These are phyloP conservation scores for Saxophila tyrrhenica DNA, from an alignment of 495 filamentous ascomycete species.

Conservation along the genomic window DNA sequence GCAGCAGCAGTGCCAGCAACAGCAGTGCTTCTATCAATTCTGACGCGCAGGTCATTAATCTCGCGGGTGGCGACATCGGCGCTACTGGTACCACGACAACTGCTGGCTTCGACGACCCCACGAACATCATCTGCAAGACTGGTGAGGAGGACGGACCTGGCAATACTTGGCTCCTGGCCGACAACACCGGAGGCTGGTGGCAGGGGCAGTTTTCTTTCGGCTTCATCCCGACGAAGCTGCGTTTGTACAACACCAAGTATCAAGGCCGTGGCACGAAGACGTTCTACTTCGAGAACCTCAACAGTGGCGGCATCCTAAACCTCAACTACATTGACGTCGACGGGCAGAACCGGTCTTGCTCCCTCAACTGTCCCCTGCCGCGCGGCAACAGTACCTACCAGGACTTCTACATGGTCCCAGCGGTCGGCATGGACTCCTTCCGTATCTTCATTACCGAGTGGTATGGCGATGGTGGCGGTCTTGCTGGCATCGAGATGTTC, in stretches of 20 bases:
- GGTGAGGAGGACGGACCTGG: conserved; percentile 49
- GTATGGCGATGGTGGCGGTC: conserved; percentile 77
- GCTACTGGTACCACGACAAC: conserved; percentile 47
- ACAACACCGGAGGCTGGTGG: conserved; percentile 75
- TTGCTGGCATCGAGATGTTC: conserved; percentile 85
- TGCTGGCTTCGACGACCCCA: conserved; percentile 63
- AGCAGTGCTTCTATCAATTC: conserved; percentile 20
- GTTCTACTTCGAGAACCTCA: conserved; percentile 71
- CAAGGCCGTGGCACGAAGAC: conserved; percentile 77
- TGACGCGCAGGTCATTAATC: conserved; percentile 67
- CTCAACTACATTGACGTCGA: conserved; percentile 74
- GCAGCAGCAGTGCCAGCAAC: no score
- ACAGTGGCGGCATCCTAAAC: conserved; percentile 90
- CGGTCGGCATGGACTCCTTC: conserved; percentile 79
- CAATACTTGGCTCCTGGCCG: conserved; percentile 74
- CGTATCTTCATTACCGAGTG: conserved; percentile 72
- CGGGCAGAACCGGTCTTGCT: conserved; percentile 55
- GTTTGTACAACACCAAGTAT: conserved; percentile 79
- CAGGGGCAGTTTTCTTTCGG: conserved; percentile 68
- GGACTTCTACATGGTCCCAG: conserved; percentile 85
- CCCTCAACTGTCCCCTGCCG: conserved; percentile 68
- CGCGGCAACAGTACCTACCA: conserved; percentile 53
- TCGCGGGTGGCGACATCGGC: conserved; percentile 63
- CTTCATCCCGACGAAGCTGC: conserved; percentile 73
- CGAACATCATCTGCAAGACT: conserved; percentile 75